Base-by-base conservation (phyloP, 768 basidiomycete genomes). In the Rhodotorula paludigena region DNA sequence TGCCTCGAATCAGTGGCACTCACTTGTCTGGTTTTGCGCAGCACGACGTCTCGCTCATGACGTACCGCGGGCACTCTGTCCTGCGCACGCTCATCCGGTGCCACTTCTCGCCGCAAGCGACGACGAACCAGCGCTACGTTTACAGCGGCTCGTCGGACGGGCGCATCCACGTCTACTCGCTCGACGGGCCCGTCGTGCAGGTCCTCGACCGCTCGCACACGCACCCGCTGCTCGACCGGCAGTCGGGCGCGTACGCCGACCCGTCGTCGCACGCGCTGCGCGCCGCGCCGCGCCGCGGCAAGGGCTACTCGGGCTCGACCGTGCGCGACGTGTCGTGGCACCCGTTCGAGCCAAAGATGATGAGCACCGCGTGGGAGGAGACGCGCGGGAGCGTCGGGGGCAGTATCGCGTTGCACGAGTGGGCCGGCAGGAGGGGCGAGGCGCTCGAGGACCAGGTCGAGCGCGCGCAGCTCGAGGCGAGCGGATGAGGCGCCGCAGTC, bases 301-400 rank as follows among this genome's bases (percentile, higher is more conserved):
- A 76, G 79, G 25, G 69, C 75, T 49, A 66, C 76, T 77, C 51
- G 64, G 74, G 45, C 57, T 55, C 75, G 75, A 89, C 88, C 69
- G 92, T 97, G 7, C 86, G 94, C 49, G 94, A 98, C 76, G 92
- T 97, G 68, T 89, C 89, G 76, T 99, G 96, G 96, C 91, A 92
- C 77, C 85, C 89, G 23, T 76, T 89, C 85, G 87, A 93, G 82
- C 92, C 94, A 45, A 86, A 88, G 30, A 77, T 99, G 54, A 88
- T 99, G 86, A 92, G 89, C 69, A 90, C 89, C 11, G 92, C 86
- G 6, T 98, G 96, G 94, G 86, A 88, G 49, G 86, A 88, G 45
- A 57, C 82, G 80, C 45, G 80, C 79, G 82, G 39, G 83, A 82
- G 28, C 64, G 74, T 64, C 67, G 77, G 36, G 63, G 78, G 52